A percentile compares a stretch with the other conserved stretches of the same genome.
Conservation (phyloP, 768 basidiomycete genomes). For the Collybia sp. region DNA sequence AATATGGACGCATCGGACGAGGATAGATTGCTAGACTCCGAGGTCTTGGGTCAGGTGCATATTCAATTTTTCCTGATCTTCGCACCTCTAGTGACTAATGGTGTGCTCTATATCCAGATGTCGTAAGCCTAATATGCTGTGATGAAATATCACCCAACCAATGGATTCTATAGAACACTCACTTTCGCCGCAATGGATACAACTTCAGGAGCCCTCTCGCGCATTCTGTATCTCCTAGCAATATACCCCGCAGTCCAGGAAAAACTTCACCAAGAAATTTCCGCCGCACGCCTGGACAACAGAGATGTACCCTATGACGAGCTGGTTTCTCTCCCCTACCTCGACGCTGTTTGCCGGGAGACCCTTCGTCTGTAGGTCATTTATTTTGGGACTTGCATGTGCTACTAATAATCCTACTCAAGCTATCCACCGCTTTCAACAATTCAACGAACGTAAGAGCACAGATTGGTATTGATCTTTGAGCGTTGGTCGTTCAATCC, state of each 20-base stretch:
- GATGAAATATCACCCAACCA: not conserved
- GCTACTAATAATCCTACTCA: not conserved
- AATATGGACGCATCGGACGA: conserved; percentile 25
- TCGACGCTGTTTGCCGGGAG: conserved; percentile 20
- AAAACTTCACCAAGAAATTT: conserved; percentile 30
- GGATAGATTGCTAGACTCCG: conserved; percentile 25
- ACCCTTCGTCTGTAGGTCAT: conserved; percentile 16
- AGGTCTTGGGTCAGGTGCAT: conserved; percentile 28
- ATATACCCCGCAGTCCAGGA: conserved; percentile 23
- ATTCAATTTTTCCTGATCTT: not conserved
- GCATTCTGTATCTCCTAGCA: conserved; percentile 30
- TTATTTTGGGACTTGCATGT: conserved; percentile 4
- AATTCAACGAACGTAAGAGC: conserved; percentile 10
- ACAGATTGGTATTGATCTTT: too few relatives aligned
- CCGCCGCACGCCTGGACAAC: conserved; percentile 11
- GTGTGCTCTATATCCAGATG: not conserved
- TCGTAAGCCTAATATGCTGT: not conserved
- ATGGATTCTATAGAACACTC: conserved; percentile 17
- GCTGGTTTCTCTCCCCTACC: conserved; percentile 15
- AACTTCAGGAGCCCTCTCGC: conserved; percentile 32
- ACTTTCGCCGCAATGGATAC: conserved; percentile 38
- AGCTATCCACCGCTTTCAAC: conserved; percentile 11
- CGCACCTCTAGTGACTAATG: too few relatives aligned
- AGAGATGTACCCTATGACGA: conserved; percentile 13
- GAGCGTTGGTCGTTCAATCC: too few relatives aligned